Evolutionary conservation across 192 early-diverging fungal species (phyloP), one percentile per base, ranked within the genome.

Genomic region (Umbelopsis ramanniana): DNA sequence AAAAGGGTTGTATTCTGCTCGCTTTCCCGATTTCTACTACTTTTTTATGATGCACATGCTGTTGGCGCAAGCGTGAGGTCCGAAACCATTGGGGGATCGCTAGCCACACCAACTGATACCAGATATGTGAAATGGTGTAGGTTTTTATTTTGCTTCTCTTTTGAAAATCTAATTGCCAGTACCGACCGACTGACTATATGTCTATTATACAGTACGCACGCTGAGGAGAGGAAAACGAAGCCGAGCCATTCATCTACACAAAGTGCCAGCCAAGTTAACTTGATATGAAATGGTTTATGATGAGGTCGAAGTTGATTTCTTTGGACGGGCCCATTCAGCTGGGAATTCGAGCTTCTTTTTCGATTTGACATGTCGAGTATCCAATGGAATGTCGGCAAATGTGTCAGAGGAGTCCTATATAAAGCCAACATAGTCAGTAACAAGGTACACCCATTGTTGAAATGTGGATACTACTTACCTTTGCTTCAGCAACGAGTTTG

Each of bases 301-400:
- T 37, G 26, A 63, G 23, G 57, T 29, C 11, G 57, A 17, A 7
- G 57, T 37, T 19, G 33, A 19, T 12, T 63, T 63, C 57, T 63
- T 63, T 37, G 84, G 84, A 17, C 87, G 85, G 48, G 82, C 79
- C 89, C 89, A 91, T 60, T 88, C 85, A 70, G 85, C 79, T 2
- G 89, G 89, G 71, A 91, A 91, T 26, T 83, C 80, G 22, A 91
- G 73, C 67, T 78, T 81, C 66, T 81, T 76, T 71, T 80, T 83
- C 10, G 80, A 74, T 48, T 52, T 76, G 53, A 84, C 78, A 73
- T 91, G 81, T 72, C 82, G 81, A 76, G 88, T 70, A 66, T 89
- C 82, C 60, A 91, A 70, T 46, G 86, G 86, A 40, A 91, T 75
- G 68, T 88, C 89, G 24, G 73, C 76, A 53, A 91, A 85, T n/a